Evolutionary conservation across 371 early-diverging fungal genomes (phyloP), one percentile per base, ranked within the genome.

Genomic region (Rhizopus arrhizus): DNA sequence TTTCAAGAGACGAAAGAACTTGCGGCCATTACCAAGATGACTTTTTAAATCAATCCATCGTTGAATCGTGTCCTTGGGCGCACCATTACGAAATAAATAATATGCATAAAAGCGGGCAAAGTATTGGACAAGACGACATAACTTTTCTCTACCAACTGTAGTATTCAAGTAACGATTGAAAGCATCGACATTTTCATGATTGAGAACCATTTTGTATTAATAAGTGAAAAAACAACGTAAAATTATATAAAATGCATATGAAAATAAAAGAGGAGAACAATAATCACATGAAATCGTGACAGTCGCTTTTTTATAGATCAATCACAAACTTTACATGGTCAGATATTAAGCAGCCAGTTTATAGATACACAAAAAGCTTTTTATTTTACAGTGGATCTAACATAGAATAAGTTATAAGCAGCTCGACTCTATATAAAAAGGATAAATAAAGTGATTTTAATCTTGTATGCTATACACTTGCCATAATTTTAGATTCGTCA

Each of bases 111-210:
- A 84, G 29, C 77, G 88, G 8, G 89, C 80, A 75, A 91, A 85
- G 78, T 91, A 91, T 68, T 93, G 93, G 0, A 90, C 80, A 12
- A 83, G 62, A 59, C 93, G 85, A 65, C 89, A 92, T 3, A 81
- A 61, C 69, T 93, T 93, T 73, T 93, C 93, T 58, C 93, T 89
- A 33, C 93, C 93, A 4, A 78, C 80, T 5, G 90, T 89, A 13
- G 89, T 87, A 55, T 71, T 73, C 33, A 87, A 73, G 70, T 77
- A 88, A 46, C 70, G 67, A 40, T 75, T 75, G 11, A 78, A 53
- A 41, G 68, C 69, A 29, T 75, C 74, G 22, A 72, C 59, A 9
- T 55, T 58, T n/a, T 51, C 36, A 22, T 70, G 70, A 49, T 64
- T 64, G 13, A 73, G 48, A 29, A 68, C 53, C 62, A 69, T 74